Percentiles rank a stretch among this genome's conserved stretches.
Conservation (phyloP, 2,329 filamentous ascomycete genomes). For the Colletotrichum kahawae region DNA sequence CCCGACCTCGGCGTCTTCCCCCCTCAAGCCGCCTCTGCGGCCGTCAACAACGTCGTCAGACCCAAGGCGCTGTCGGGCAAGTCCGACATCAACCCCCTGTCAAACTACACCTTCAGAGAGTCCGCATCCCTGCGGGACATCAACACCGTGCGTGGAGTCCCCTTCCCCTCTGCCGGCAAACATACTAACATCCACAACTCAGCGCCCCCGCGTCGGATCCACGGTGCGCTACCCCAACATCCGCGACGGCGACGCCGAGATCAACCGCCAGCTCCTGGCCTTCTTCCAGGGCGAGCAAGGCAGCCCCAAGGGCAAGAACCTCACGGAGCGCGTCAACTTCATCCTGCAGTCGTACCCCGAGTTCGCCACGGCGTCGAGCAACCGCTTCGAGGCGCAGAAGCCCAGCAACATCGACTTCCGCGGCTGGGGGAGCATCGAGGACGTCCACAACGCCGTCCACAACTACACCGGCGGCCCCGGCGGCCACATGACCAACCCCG, state of each 20-base stretch:
- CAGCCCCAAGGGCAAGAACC: background rate
- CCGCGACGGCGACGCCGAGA: background rate
- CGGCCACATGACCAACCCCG: slow-evolving; percentile 51
- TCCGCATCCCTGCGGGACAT: background rate
- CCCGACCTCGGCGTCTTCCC: slow-evolving; percentile 23
- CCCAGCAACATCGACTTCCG: background rate
- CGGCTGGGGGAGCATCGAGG: slow-evolving; percentile 33
- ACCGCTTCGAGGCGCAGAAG: background rate
- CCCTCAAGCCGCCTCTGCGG: slow-evolving; percentile 22
- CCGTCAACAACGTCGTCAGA: background rate
- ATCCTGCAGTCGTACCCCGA: slow-evolving; percentile 19
- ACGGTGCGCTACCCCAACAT: slow-evolving; percentile 27
- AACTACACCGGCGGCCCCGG: slow-evolving; percentile 29
- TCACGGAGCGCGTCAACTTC: slow-evolving; percentile 18
- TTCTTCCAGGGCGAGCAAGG: slow-evolving; percentile 1
- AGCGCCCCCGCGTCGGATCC: background rate
- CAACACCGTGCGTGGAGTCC: background rate
- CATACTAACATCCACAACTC: background rate
- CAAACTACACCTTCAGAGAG: slow-evolving; percentile 9
- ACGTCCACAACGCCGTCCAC: slow-evolving; percentile 45
- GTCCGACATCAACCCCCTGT: slow-evolving; percentile 15
- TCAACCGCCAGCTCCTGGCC: background rate
- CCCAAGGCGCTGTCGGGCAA: slow-evolving; percentile 33
- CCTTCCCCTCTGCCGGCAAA: accelerated
- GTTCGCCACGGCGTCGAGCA: slow-evolving; percentile 4